Percentiles rank a stretch among this genome's conserved stretches.
Conservation (phyloP, 2,329 filamentous ascomycete species). For the Emergomyces orientalis region DNA sequence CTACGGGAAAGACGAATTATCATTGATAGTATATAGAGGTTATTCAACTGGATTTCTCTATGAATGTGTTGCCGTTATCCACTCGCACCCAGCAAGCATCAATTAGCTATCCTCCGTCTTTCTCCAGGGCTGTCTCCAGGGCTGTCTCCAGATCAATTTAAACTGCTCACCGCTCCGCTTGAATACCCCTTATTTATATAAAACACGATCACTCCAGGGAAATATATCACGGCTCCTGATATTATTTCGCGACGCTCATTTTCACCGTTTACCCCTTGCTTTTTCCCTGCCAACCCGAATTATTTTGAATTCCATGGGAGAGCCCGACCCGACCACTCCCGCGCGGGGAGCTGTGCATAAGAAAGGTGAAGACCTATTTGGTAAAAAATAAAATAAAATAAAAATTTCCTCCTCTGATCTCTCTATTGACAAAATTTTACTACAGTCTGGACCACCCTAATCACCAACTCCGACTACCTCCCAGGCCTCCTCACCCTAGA, state of each 20-base stretch:
- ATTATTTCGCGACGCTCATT: not conserved
- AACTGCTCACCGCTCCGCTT: not conserved
- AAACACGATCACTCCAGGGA: not conserved
- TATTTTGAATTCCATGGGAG: not conserved
- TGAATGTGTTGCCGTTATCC: not conserved
- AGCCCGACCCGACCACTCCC: not conserved
- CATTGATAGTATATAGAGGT: not conserved
- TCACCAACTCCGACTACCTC: constrained; percentile 76
- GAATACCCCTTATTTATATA: not conserved
- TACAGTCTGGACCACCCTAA: constrained; percentile 74
- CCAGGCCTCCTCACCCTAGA: constrained; percentile 73
- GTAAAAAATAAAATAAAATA: not conserved
- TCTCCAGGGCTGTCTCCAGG: not conserved
- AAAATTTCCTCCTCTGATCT: not conserved
- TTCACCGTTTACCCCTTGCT: not conserved
- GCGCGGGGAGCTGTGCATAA: not conserved
- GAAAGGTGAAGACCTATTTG: not conserved
- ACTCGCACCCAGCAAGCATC: not conserved
- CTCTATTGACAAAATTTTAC: not conserved
- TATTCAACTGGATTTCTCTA: not conserved
- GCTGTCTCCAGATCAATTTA: too few relatives aligned
- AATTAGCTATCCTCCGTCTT: not conserved
- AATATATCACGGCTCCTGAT: not conserved
- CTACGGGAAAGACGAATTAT: not conserved
- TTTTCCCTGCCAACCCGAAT: not conserved